Evolutionary conservation across 495 filamentous ascomycete species (phyloP).

Genomic region (Tuber magnatum): DNA sequence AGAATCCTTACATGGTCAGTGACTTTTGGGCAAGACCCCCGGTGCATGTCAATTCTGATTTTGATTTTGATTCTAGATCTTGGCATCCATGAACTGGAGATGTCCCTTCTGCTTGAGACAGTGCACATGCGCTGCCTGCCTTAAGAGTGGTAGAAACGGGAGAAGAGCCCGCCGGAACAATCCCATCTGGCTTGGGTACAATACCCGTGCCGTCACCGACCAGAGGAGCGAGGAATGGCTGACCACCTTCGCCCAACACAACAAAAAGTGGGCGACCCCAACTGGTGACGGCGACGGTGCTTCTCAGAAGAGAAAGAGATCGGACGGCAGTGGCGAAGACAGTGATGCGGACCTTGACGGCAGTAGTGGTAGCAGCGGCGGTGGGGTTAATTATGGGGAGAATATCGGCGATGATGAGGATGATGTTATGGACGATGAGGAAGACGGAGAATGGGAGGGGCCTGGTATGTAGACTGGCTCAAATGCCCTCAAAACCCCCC

Average conservation of each 20-base stretch:
- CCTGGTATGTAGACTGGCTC: background rate
- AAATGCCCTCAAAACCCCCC: background rate
- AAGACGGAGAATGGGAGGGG: background rate
- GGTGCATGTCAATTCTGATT: background rate
- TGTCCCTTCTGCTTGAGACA: conserved; percentile 78
- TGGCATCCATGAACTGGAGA: conserved; percentile 72
- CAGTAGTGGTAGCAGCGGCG: background rate
- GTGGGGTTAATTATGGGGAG: background rate
- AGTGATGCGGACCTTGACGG: background rate
- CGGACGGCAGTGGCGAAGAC: background rate
- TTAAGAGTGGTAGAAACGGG: conserved; percentile 47
- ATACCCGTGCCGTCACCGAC: conserved; percentile 81
- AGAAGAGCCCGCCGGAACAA: conserved; percentile 58
- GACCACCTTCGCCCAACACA: conserved; percentile 77
- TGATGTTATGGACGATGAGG: background rate
- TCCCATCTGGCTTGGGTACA: conserved; percentile 79
- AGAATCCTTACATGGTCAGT: conserved; percentile 53
- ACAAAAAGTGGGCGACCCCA: conserved; percentile 65
- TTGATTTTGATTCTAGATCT: conserved; percentile 15
- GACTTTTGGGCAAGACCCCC: background rate
- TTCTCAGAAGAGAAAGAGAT: conserved; percentile 11
- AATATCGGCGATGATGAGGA: background rate
- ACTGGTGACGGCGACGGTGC: conserved; percentile 45
- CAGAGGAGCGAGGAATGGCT: conserved; percentile 77
- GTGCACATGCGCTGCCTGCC: conserved; percentile 78